Evolutionary conservation across 192 early-diverging fungal species (phyloP), one percentile per base, ranked within the genome.

Genomic region (Mortierella antarctica): DNA sequence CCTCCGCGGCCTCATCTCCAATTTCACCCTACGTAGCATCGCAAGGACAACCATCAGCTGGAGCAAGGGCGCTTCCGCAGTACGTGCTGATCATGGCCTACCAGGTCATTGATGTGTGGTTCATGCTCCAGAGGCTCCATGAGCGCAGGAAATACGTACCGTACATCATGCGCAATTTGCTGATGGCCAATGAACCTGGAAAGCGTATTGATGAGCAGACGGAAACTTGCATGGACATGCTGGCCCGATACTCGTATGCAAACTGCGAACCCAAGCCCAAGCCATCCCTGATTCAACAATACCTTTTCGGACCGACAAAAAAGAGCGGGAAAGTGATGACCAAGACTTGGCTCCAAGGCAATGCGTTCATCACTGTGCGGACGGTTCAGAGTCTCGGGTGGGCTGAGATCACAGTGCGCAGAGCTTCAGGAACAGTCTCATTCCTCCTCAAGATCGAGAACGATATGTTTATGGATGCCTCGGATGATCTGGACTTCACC

Each of bases 221-320:
- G 44, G 95, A 95, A 66, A 92, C 97, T 50, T 96, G 96, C 58
- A 84, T 99, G 82, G 98, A 99, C 70, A 95, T 98, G 93, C 85
- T 99, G 23, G 83, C 95, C 23, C 92, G 95, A 46, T 94, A 95
- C 83, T 88, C 93, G 40, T 96, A 88, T 82, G 89, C 91, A 12
- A 92, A 95, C 71, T 89, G 86, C 57, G 84, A 82, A 41, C 89
- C 91, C 9, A 91, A 89, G 67, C 90, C 93, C 5, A 68, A 82
- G 31, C 82, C 85, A 42, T 87, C 83, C 0, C 81, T 87, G 55
- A 87, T 88, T 20, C 82, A 82, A n/a, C 77, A 88, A 39, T 69
- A 88, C n/a, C 78, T 92, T 18, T 71, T 90, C 51, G 87, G 83
- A 13, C 70, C 77, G 46, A 20, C 66, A 39, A 72, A 50, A 9